Conservation (phyloP, 2,329 filamentous ascomycete genomes). For the Leptodontidium sp. region DNA sequence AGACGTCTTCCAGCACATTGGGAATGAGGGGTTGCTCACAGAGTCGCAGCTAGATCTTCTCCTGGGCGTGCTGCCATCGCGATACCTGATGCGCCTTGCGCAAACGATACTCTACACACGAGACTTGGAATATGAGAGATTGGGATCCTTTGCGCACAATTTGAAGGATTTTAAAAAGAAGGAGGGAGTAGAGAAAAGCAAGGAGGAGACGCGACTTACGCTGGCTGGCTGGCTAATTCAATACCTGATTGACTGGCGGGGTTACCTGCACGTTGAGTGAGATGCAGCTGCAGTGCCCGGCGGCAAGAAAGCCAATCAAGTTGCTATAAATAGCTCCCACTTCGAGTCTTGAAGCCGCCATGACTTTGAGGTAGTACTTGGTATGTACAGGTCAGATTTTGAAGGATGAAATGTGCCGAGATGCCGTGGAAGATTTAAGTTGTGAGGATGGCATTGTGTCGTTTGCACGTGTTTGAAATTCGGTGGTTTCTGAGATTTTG, state of each 20-base stretch:
- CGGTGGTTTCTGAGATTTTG: no score
- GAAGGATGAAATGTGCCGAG: neutral
- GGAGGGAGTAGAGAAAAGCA: neutral
- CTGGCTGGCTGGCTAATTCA: slow-evolving; percentile 16
- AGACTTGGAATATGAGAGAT: neutral
- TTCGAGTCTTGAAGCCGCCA: neutral
- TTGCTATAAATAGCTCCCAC: slow-evolving; percentile 1
- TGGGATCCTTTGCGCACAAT: neutral
- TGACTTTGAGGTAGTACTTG: neutral
- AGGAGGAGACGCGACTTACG: slow-evolving; percentile 27
- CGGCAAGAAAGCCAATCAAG: slow-evolving; percentile 24
- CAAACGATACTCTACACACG: neutral
- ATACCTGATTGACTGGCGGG: slow-evolving; percentile 19
- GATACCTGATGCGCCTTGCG: slow-evolving; percentile 20
- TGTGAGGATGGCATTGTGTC: neutral
- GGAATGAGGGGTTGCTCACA: slow-evolving; percentile 53
- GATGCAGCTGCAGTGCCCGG: slow-evolving; percentile 20
- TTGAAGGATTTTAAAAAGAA: neutral
- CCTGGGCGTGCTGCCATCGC: slow-evolving; percentile 57
- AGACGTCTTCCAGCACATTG: slow-evolving; percentile 17
- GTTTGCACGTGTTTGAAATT: neutral
- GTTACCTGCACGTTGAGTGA: slow-evolving; percentile 7
- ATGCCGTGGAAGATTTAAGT: neutral
- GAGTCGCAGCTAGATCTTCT: slow-evolving; percentile 60
- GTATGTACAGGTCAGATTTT: neutral